Percentiles rank a stretch among this genome's conserved stretches.
Evolutionary conservation across 2,329 filamentous ascomycete genomes (phyloP).

Genomic region (Aspergillus sp.): DNA sequence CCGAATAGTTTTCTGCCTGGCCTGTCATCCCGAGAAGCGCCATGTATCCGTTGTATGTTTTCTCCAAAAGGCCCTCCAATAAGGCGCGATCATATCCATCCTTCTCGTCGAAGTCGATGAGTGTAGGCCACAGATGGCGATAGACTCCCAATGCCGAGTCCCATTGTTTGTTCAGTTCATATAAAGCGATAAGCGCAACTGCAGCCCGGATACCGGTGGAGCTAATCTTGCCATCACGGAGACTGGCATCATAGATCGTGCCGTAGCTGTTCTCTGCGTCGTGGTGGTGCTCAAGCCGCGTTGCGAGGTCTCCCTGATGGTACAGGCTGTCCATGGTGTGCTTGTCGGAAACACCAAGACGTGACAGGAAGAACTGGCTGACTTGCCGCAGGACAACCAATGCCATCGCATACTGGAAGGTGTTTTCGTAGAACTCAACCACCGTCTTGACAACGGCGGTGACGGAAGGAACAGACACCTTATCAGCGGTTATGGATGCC

Average conservation of each 20-base stretch:
- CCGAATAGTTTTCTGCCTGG: constrained; percentile 35
- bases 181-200: constrained; percentile 39
- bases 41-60: constrained; percentile 44
- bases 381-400: constrained; percentile 24
- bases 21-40: constrained; percentile 41
- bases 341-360: constrained; percentile 33
- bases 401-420: constrained; percentile 30
- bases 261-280: constrained; percentile 39
- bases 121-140: constrained; percentile 42
- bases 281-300: constrained; percentile 32
- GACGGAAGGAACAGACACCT: constrained; percentile 25
- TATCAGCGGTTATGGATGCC: constrained; percentile 24
- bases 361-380: constrained; percentile 25
- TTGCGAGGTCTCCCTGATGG: constrained; percentile 40
- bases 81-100: constrained; percentile 29
- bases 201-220: constrained; percentile 43
- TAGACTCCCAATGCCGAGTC: constrained; percentile 42
- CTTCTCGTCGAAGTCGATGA: constrained; percentile 37
- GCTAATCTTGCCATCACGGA: constrained; percentile 23
- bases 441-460: constrained; percentile 28
- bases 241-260: constrained; percentile 36
- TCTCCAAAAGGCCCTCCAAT: constrained; percentile 37
- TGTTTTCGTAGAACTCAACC: constrained; percentile 32
- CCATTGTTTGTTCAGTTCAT: constrained; percentile 41
- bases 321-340: constrained; percentile 44